Base-by-base conservation (phyloP, 2,329 filamentous ascomycete species). In the Pseudogymnoascus destructans region DNA sequence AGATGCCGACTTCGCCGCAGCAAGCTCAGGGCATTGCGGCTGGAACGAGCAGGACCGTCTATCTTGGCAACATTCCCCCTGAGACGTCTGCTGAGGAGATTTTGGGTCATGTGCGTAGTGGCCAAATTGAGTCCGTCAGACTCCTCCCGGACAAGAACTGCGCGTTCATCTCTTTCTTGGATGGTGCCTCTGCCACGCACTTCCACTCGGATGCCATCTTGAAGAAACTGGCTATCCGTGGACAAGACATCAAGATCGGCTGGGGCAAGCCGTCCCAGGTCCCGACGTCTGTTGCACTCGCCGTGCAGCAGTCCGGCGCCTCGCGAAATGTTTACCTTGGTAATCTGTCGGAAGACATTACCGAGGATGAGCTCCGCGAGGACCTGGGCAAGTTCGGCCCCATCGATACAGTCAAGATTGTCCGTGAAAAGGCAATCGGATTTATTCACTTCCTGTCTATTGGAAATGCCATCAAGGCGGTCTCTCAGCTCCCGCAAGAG, bases 131-230 rank as follows among this genome's bases (percentile, higher is more conserved):
- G 76, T 97, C 93, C n/a, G 93, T 98, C 57, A 87, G 93, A 66
- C 80, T 98, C 64, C 79, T 98, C 58, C 89, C 92, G 21, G 93
- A 98, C 75, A 98, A 97, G 88, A 98, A 97, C 79, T 98, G 93
- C 70, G 93, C 93, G 60, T 98, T 98, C 78, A 97, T 98, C 70
- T 98, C 93, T 6, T 98, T 98, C 77, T 79, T 98, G 64, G 93
- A 98, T 69, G 90, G 91, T 67, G 95, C 91, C 75, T 96, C 93
- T 27, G 93, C 93, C 59, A 97, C 92, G 19, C 93, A 98, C 72
- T 98, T 98, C 76, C 93, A 98, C 77, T 98, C 93, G 17, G 93
- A 98, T 78, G 93, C 93, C 65, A 98, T 98, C 74, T 81, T 98
- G 80, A 98, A 98, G 79, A 98, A 97, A 79, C 82, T 98, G 70